Conservation (phyloP, 495 filamentous ascomycete genomes). For the Neurospora africana region DNA sequence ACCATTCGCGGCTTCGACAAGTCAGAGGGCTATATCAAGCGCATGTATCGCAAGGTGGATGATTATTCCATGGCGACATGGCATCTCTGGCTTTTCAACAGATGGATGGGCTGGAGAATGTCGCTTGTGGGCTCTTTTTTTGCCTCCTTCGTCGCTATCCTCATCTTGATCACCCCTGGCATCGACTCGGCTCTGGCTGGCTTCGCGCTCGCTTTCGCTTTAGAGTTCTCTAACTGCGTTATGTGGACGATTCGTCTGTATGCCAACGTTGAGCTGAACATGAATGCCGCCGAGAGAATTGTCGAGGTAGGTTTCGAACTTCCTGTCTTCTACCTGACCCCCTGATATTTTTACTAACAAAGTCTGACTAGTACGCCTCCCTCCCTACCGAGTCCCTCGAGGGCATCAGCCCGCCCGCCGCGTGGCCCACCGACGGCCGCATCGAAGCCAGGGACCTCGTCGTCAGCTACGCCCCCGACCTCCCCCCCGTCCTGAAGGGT, state of each 20-base stretch:
- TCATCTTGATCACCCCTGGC: slow-evolving; percentile 50
- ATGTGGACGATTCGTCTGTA: slow-evolving; percentile 53
- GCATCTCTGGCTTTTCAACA: slow-evolving; percentile 60
- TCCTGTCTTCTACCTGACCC: background rate
- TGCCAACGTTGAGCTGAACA: slow-evolving; percentile 60
- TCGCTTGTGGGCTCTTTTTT: slow-evolving; percentile 61
- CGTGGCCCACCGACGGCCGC: slow-evolving; percentile 69
- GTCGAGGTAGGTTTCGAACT: slow-evolving; percentile 40
- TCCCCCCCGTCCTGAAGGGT: slow-evolving; percentile 65
- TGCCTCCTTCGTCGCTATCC: slow-evolving; percentile 48
- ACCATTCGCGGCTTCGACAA: slow-evolving; percentile 71
- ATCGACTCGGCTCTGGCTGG: slow-evolving; percentile 71
- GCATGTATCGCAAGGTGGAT: slow-evolving; percentile 59
- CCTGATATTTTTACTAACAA: background rate
- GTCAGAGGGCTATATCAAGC: slow-evolving; percentile 47
- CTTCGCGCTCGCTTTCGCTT: slow-evolving; percentile 57
- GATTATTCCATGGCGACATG: slow-evolving; percentile 50
- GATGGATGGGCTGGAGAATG: slow-evolving; percentile 69
- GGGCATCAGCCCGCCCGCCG: slow-evolving; percentile 53
- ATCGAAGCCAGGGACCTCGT: slow-evolving; percentile 65
- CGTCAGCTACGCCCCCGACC: slow-evolving; percentile 64
- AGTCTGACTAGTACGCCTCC: slow-evolving; percentile 43
- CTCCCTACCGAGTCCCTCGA: slow-evolving; percentile 57
- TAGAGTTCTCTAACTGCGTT: slow-evolving; percentile 42
- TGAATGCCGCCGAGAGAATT: slow-evolving; percentile 78